Conservation (phyloP, 179 eudicot genomes). For the Actinidia arguta region DNA sequence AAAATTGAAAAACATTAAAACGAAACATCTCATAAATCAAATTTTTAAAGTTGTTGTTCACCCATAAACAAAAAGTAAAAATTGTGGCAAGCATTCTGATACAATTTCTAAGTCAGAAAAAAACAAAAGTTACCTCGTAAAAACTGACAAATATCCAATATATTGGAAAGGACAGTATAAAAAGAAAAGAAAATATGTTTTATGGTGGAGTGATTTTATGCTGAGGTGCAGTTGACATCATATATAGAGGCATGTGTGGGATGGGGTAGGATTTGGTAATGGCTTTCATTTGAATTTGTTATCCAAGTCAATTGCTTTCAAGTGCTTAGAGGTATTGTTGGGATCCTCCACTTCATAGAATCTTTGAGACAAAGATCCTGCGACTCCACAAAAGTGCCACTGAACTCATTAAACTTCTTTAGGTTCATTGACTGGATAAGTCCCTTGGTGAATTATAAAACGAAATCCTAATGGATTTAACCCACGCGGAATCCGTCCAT, state of each 20-base stretch:
- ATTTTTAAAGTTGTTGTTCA: too few species aligned
- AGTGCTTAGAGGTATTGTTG: constrained; percentile 10
- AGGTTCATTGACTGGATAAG: too few species aligned
- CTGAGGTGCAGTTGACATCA: constrained; percentile 9
- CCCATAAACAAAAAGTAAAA: too few species aligned
- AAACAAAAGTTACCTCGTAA: too few species aligned
- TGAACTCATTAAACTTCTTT: not conserved
- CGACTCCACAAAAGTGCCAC: not conserved
- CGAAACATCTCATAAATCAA: too few species aligned
- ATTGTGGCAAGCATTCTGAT: too few species aligned
- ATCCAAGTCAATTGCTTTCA: not conserved
- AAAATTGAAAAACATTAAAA: too few species aligned
- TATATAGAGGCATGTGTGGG: not conserved
- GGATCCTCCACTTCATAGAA: constrained; percentile 16
- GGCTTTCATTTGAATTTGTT: not conserved
- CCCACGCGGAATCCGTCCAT: too few species aligned
- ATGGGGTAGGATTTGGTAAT: not conserved
- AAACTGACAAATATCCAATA: too few species aligned
- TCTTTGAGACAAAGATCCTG: constrained; percentile 8
- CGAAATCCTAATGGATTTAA: not conserved
- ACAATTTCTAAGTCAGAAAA: too few species aligned
- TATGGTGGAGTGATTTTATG: constrained; percentile 7
- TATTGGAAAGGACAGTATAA: not conserved
- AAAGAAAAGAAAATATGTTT: not conserved
- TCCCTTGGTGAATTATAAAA: too few species aligned